A percentile compares a stretch with the other conserved stretches of the same genome.
phyloP scores from a whole-genome alignment of 2,329 filamentous ascomycete species.

The Fusarium sp. region DNA sequence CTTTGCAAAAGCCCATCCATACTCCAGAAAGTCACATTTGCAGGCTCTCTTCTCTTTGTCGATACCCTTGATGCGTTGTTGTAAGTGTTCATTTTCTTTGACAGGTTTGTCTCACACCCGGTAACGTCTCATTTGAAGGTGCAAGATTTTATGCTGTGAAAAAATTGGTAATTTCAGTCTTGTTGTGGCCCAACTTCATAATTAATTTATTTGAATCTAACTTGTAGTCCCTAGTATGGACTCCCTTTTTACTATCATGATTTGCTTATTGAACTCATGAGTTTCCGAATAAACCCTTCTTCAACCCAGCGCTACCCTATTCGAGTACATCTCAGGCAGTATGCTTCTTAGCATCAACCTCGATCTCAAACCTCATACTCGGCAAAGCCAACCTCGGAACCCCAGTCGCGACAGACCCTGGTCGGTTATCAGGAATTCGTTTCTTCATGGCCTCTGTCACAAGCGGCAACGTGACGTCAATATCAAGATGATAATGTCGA shows the following conservation, averaged over 20 bases:
- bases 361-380: conserved; percentile 38
- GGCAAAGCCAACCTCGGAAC: conserved; percentile 35
- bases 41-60: fast-evolving
- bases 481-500: conserved; percentile 41
- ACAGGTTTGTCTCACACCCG: background rate
- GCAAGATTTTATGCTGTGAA: background rate
- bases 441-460: conserved; percentile 20
- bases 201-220: background rate
- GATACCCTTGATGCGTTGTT: background rate
- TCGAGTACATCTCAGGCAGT: no score
- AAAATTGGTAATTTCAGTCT: background rate
- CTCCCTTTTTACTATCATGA: background rate
- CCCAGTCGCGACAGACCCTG: conserved; percentile 9
- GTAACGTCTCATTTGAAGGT: background rate
- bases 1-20: background rate
- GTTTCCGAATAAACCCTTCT: no score
- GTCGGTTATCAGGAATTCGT: conserved; percentile 25
- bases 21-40: background rate
- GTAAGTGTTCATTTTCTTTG: background rate
- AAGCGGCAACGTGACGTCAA: conserved; percentile 24
- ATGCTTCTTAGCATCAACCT: conserved; percentile 34
- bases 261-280: background rate
- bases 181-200: background rate
- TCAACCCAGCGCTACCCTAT: no score
- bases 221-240: background rate